phyloP scores from a whole-genome alignment of 108 stramenopile genomes.

The Nitzschia palea region DNA sequence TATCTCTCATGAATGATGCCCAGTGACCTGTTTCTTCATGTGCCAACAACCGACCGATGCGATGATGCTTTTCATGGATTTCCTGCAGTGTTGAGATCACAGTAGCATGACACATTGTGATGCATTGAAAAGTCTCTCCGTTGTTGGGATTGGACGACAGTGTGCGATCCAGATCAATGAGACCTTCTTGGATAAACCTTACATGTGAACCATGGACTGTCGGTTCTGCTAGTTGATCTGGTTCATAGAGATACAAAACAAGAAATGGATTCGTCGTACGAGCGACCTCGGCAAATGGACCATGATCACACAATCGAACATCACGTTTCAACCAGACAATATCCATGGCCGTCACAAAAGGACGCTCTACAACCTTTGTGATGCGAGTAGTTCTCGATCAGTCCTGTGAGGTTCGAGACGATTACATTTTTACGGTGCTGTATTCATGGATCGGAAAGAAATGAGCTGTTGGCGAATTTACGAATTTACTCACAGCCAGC shows the following conservation, averaged over 20 bases:
- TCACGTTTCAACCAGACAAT: constrained; percentile 76
- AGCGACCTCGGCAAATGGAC: constrained; percentile 49
- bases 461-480: too few relatives aligned
- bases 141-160: constrained; percentile 3
- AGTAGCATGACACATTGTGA: constrained; percentile 55
- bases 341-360: constrained; percentile 39
- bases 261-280: constrained; percentile 29
- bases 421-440: too few relatives aligned
- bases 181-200: constrained; percentile 61
- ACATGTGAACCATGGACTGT: constrained; percentile 76
- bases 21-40: constrained; percentile 73
- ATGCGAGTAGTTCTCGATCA: too few relatives aligned
- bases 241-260: constrained; percentile 69
- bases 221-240: constrained; percentile 61
- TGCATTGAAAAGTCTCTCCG: constrained; percentile 44
- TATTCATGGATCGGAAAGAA: too few relatives aligned
- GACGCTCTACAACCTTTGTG: too few relatives aligned
- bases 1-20: constrained; percentile 62
- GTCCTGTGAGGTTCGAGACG: too few relatives aligned
- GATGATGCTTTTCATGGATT: constrained; percentile 39
- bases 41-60: constrained; percentile 54
- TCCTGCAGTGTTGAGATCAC: constrained; percentile 43
- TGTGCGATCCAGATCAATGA: constrained; percentile 59
- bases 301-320: constrained; percentile 66
- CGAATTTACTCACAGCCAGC: too few relatives aligned